phyloP scores from a whole-genome alignment of 164 flowering plant genomes.

The Amborella trichopoda region DNA sequence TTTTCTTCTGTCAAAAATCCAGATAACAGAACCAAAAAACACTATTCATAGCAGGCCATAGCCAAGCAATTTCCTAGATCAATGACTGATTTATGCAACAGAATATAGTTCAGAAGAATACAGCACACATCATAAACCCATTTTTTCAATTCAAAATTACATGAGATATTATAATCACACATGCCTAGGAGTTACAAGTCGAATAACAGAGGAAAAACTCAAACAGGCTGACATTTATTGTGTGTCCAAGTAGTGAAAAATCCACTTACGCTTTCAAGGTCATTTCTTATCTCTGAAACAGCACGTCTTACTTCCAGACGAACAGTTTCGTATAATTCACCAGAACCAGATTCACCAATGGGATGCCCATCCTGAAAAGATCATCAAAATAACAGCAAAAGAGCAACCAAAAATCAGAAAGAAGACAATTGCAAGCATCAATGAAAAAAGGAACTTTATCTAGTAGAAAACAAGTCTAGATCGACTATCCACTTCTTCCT shows the following conservation, averaged over 20 bases:
- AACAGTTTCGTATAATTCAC: constrained; percentile 47
- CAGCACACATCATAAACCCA: background rate
- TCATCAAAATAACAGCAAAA: too few species aligned
- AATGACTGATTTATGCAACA: background rate
- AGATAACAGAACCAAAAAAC: too few species aligned
- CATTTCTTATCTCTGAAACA: constrained; percentile 45
- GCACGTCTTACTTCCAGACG: constrained; percentile 58
- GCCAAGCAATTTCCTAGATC: too few species aligned
- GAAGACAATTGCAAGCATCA: too few species aligned
- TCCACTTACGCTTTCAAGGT: constrained; percentile 35
- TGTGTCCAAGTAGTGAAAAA: background rate
- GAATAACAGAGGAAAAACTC: too few species aligned
- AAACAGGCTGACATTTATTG: too few species aligned
- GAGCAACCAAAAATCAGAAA: too few species aligned
- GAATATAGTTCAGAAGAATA: background rate
- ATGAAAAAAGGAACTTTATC: too few species aligned
- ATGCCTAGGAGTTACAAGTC: background rate
- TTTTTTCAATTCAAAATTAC: background rate
- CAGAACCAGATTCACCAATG: constrained; percentile 12
- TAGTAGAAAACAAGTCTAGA: too few species aligned
- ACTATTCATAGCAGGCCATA: too few species aligned
- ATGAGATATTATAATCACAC: background rate
- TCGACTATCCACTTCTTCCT: too few species aligned
- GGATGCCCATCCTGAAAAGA: constrained; percentile 20
- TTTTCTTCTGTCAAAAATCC: too few species aligned